Evolutionary conservation across 768 basidiomycete genomes (phyloP).

Genomic region (Boletus edulis): DNA sequence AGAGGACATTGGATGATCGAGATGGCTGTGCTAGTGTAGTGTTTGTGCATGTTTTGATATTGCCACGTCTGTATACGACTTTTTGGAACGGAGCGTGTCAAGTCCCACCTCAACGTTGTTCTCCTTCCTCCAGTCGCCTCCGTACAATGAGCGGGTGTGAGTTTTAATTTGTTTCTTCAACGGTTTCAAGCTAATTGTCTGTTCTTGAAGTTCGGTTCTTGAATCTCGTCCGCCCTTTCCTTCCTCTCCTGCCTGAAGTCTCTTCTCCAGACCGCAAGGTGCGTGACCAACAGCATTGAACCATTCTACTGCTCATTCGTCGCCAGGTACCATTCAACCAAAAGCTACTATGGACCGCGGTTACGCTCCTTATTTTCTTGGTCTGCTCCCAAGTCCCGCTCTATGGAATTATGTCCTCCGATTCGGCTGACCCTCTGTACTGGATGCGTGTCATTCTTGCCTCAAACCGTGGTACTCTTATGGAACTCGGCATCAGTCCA

Average conservation of each 20-base stretch:
- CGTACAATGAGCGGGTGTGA: slow-evolving; percentile 77
- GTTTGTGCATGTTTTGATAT: slow-evolving; percentile 28
- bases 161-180: slow-evolving; percentile 28
- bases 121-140: slow-evolving; percentile 17
- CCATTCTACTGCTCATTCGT: background rate
- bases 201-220: slow-evolving; percentile 76
- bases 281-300: slow-evolving; percentile 15
- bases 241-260: slow-evolving; percentile 95
- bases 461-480: slow-evolving; percentile 96
- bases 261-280: slow-evolving; percentile 98
- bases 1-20: too few species aligned
- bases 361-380: slow-evolving; percentile 98
- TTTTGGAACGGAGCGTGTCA: slow-evolving; percentile 16
- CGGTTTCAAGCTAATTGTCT: background rate
- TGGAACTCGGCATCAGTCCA: slow-evolving; percentile 98
- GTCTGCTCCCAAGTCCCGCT: slow-evolving; percentile 99
- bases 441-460: slow-evolving; percentile 99
- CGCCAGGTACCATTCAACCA: slow-evolving; percentile 93
- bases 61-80: slow-evolving; percentile 29
- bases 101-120: slow-evolving; percentile 19
- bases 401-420: slow-evolving; percentile 99
- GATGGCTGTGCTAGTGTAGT: slow-evolving; percentile 16
- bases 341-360: slow-evolving; percentile 98
- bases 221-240: slow-evolving; percentile 96
- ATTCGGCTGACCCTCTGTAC: slow-evolving; percentile 98